These are phyloP conservation scores for Diutina pseudorugosa DNA, from an alignment of 1,139 yeast species.

Conservation along the genomic window DNA sequence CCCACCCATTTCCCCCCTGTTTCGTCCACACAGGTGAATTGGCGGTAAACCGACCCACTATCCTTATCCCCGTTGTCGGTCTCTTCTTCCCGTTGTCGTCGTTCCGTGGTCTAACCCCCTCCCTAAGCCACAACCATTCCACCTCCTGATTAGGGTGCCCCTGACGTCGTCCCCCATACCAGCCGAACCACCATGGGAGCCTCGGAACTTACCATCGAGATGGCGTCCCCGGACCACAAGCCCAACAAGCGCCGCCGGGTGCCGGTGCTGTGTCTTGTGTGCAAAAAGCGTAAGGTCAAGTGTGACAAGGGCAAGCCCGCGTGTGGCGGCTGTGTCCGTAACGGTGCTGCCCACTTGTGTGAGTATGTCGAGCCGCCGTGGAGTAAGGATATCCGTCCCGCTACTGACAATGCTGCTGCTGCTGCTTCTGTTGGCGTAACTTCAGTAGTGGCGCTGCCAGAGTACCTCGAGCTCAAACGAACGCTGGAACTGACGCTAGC, in stretches of 20 bases:
- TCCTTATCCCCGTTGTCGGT: too few species aligned
- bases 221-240: not conserved
- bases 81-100: too few species aligned
- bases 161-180: not conserved
- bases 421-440: not conserved
- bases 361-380: slow-evolving; percentile 32
- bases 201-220: not conserved
- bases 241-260: slow-evolving; percentile 4
- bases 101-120: too few species aligned
- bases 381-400: slow-evolving; percentile 8
- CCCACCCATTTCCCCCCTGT: too few species aligned
- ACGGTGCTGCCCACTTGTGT: slow-evolving; percentile 32
- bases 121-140: too few species aligned
- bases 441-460: not conserved
- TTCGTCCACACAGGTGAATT: too few species aligned
- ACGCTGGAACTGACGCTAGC: not conserved
- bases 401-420: not conserved
- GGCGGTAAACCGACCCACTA: too few species aligned
- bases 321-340: slow-evolving; percentile 31
- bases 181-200: not conserved
- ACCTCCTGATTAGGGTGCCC: not conserved
- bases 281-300: slow-evolving; percentile 26
- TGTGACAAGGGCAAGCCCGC: slow-evolving; percentile 31
- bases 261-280: slow-evolving; percentile 2
- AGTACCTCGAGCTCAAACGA: not conserved